Percentiles rank a stretch among this genome's conserved stretches.
These are phyloP conservation scores for Starmerella sirachaensis DNA, from an alignment of 805 yeast species.

Conservation along the genomic window DNA sequence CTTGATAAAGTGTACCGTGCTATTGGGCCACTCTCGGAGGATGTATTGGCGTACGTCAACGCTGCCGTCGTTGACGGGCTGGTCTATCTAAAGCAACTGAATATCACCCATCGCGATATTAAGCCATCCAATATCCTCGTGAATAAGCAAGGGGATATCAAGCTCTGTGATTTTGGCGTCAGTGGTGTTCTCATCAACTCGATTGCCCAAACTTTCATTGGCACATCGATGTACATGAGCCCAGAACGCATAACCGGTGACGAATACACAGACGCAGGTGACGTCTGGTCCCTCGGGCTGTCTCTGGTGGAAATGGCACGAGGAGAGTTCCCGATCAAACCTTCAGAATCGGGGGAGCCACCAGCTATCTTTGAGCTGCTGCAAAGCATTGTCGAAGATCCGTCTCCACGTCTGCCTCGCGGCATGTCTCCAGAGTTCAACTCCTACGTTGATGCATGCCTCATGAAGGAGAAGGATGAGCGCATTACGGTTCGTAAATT, in stretches of 20 bases:
- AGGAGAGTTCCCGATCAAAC: slow-evolving; percentile 52
- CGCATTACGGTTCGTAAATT: slow-evolving; percentile 69
- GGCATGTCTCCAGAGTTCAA: slow-evolving; percentile 39
- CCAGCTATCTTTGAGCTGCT: slow-evolving; percentile 60
- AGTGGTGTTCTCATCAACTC: slow-evolving; percentile 85
- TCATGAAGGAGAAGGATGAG: slow-evolving; percentile 52
- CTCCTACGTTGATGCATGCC: slow-evolving; percentile 60
- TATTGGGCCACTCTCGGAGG: slow-evolving; percentile 54
- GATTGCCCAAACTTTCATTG: slow-evolving; percentile 94
- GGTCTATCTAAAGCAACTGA: slow-evolving; percentile 66
- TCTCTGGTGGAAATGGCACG: slow-evolving; percentile 80
- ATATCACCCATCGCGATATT: slow-evolving; percentile 90
- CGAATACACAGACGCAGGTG: slow-evolving; percentile 86
- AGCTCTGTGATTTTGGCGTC: slow-evolving; percentile 94
- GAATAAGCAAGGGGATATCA: slow-evolving; percentile 75
- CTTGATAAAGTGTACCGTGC: slow-evolving; percentile 61
- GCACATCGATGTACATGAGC: slow-evolving; percentile 94
- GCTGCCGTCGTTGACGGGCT: slow-evolving; percentile 70
- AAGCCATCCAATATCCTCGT: slow-evolving; percentile 89
- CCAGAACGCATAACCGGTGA: slow-evolving; percentile 97
- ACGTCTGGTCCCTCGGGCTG: slow-evolving; percentile 92
- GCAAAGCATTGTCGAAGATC: slow-evolving; percentile 88
- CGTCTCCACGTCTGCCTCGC: slow-evolving; percentile 60
- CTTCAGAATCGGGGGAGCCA: slow-evolving; percentile 15
- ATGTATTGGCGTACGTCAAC: slow-evolving; percentile 60